A percentile compares a stretch with the other conserved stretches of the same genome.
These are phyloP conservation scores for Helichrysum umbraculigerum DNA, from an alignment of 129 eudicot species.

Conservation along the genomic window DNA sequence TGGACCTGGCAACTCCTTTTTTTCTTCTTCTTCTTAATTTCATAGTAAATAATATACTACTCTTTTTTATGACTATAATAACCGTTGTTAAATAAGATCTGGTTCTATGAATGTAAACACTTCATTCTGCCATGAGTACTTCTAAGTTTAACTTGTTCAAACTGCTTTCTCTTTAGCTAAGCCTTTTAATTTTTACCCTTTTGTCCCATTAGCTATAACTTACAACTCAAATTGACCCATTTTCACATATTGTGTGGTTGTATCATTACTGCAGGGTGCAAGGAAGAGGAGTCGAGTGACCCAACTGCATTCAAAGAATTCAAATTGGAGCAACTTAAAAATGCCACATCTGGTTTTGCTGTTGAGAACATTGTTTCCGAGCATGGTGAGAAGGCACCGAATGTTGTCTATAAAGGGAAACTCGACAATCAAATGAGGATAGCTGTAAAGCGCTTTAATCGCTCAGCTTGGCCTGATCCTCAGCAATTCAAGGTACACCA, in stretches of 20 bases:
- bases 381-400: slow-evolving; percentile 76
- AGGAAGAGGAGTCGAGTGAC: slow-evolving; percentile 36
- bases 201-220: neutral
- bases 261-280: slow-evolving; percentile 27
- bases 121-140: neutral
- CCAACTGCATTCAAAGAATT: slow-evolving; percentile 50
- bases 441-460: slow-evolving; percentile 64
- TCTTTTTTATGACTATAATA: neutral
- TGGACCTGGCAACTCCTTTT: neutral
- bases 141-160: neutral
- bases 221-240: slow-evolving; percentile 1
- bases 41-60: neutral
- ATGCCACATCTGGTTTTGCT: slow-evolving; percentile 69
- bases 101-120: neutral
- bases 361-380: slow-evolving; percentile 74
- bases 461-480: slow-evolving; percentile 70
- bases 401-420: slow-evolving; percentile 71
- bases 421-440: slow-evolving; percentile 65
- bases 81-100: neutral
- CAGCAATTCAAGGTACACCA: slow-evolving; percentile 52
- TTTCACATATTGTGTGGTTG: neutral
- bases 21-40: no score
- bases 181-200: neutral
- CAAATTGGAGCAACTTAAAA: slow-evolving; percentile 56
- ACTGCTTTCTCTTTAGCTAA: neutral